Evolutionary conservation across 73 alveolate species (phyloP).

Genomic region (Tetrahymena malaccensis): DNA sequence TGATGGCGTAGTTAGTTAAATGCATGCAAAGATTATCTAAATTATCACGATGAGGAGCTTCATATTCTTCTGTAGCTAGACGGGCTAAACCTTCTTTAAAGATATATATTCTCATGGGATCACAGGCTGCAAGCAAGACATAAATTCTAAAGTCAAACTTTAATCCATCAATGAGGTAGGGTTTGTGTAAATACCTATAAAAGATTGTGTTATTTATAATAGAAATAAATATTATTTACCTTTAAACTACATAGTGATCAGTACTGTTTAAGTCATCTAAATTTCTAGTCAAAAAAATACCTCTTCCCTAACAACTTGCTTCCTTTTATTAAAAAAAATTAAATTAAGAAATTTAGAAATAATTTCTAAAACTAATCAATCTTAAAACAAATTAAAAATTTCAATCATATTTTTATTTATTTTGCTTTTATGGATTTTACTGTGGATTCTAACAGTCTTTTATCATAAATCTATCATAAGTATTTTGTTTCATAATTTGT

Average conservation of each 20-base stretch:
- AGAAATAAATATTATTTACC: slow-evolving; percentile 52
- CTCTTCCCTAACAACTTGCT: slow-evolving; percentile 77
- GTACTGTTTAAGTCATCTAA: slow-evolving; percentile 54
- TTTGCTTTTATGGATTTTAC: too few species aligned
- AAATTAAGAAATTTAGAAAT: neutral
- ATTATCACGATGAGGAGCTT: slow-evolving; percentile 57
- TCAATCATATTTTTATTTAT: too few species aligned
- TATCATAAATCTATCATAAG: too few species aligned
- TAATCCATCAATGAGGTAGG: slow-evolving; percentile 76
- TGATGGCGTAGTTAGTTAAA: slow-evolving; percentile 85
- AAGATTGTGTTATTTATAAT: slow-evolving; percentile 41
- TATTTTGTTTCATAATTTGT: too few species aligned
- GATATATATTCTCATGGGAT: slow-evolving; percentile 84
- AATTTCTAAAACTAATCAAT: too few species aligned
- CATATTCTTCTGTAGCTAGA: slow-evolving; percentile 89
- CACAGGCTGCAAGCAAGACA: slow-evolving; percentile 86
- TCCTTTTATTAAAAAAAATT: slow-evolving; percentile 7
- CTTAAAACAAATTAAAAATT: too few species aligned
- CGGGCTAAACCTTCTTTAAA: slow-evolving; percentile 92
- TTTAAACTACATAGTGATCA: slow-evolving; percentile 74
- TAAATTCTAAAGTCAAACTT: slow-evolving; percentile 92
- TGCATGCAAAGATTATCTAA: slow-evolving; percentile 71
- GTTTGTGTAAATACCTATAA: slow-evolving; percentile 72
- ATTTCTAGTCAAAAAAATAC: slow-evolving; percentile 63
- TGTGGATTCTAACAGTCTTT: too few species aligned